A percentile compares a stretch with the other conserved stretches of the same genome.
These are phyloP conservation scores for Meripilus lineatus DNA, from an alignment of 1,284 basidiomycete species.

Conservation along the genomic window DNA sequence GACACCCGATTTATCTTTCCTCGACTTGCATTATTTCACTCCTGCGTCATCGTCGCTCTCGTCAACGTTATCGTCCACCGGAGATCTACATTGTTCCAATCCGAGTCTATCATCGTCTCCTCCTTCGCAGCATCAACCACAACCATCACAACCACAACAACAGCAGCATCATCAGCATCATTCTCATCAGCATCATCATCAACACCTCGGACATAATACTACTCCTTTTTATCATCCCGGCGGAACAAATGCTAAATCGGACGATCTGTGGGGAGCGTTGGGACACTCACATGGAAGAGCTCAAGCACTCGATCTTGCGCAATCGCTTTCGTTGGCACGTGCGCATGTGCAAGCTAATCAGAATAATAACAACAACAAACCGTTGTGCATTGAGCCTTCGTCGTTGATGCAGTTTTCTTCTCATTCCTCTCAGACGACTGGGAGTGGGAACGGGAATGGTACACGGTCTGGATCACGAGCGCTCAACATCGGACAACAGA, in stretches of 20 bases:
- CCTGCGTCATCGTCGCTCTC: background rate
- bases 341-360: constrained; percentile 50
- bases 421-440: too few species aligned
- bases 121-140: too few species aligned
- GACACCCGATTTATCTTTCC: constrained; percentile 60
- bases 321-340: constrained; percentile 46
- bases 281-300: constrained; percentile 45
- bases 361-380: constrained; percentile 20
- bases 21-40: constrained; percentile 69
- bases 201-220: constrained; percentile 10
- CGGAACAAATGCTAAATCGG: constrained; percentile 19
- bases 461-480: background rate
- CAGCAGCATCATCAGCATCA: too few species aligned
- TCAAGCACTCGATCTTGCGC: constrained; percentile 64
- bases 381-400: constrained; percentile 22
- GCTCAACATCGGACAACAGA: background rate
- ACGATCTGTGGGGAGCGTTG: too few species aligned
- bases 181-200: too few species aligned
- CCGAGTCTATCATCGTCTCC: too few species aligned
- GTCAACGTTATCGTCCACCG: constrained; percentile 17
- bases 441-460: too few species aligned
- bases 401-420: constrained; percentile 24
- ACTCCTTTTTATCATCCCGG: background rate
- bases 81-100: constrained; percentile 14
- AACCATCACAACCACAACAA: too few species aligned